Evolutionary conservation across 345 rosid genomes (phyloP), one percentile per base, ranked within the genome.

Genomic region (Salix purpurea): DNA sequence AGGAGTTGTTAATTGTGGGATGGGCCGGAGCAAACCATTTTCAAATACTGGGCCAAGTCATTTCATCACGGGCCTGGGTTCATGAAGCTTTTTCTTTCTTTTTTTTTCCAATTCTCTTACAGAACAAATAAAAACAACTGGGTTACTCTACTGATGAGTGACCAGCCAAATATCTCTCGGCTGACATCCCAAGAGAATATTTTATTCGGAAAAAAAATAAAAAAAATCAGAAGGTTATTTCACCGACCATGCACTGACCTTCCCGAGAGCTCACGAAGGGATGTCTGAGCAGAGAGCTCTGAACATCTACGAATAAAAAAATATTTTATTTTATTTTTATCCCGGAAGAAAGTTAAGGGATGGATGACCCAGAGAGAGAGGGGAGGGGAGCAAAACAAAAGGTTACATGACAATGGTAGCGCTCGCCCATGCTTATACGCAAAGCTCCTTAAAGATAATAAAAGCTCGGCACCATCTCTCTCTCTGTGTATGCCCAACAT

Each of bases 381-480:
- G 2, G 30, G 32, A 2, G 32, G 60, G 40, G 14, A 42, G 69
- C 42, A 73, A 73, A 73, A 73, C 69, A 39, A 62, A 73, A 60
- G 7, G 16, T 73, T 40, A 21, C 69, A 28, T 18, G 56, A 34
- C 76, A 61, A 42, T 23, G 69, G 69, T 61, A 64, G 44, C 76
- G 30, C 37, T 62, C 69, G 5, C 4, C 26, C 40, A 39, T 23
- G 67, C 24, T 42, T 11, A 40, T 18, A 8, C 32, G 67, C 68
- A 23, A 39, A 21, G n/a, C n/a, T 7, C 56, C 34, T 62, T 62
- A 74, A 74, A 74, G 69, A 2, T 24, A 37, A 32, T 37, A 62
- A 73, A 65, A 74, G 70, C 60, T 28, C 46, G 65, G 42, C 39
- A 65, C 46, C 46, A 19, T 65, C 70, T 65, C 23, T 74, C 70